Conservation (phyloP, 805 yeast genomes). For the Grigorovia humatica region DNA sequence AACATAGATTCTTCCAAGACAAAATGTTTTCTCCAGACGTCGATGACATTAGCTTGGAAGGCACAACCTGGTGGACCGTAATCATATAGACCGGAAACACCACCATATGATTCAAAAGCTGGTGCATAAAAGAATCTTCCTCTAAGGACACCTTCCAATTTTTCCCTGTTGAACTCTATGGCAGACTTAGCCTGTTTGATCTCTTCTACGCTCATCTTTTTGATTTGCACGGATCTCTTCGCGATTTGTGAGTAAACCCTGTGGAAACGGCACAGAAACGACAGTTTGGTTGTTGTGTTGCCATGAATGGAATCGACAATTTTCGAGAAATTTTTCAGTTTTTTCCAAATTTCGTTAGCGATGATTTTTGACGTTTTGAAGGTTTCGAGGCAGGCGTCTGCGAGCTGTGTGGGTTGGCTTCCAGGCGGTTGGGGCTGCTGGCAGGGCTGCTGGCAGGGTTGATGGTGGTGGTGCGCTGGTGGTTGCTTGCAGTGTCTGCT, state of each 20-base stretch:
- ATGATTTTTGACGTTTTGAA: background rate
- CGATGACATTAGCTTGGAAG: slow-evolving; percentile 89
- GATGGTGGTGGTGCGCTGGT: too few species aligned
- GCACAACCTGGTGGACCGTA: slow-evolving; percentile 99
- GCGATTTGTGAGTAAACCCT: slow-evolving; percentile 1
- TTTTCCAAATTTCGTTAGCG: background rate
- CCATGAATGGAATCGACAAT: background rate
- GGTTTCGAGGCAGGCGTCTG: background rate
- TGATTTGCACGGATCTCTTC: slow-evolving; percentile 21
- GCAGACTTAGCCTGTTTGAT: slow-evolving; percentile 23
- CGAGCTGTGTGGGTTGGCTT: background rate
- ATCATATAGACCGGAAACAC: slow-evolving; percentile 95
- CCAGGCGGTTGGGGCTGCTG: background rate
- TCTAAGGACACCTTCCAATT: slow-evolving; percentile 80
- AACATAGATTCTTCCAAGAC: slow-evolving; percentile 96
- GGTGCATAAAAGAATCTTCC: slow-evolving; percentile 97
- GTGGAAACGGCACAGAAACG: background rate
- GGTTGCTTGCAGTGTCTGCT: background rate
- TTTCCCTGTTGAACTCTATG: slow-evolving; percentile 64
- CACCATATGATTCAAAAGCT: slow-evolving; percentile 94
- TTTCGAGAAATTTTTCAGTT: background rate
- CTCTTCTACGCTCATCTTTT: slow-evolving; percentile 27
- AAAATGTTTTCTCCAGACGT: slow-evolving; percentile 96
- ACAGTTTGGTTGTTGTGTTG: slow-evolving; percentile 5
- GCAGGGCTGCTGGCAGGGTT: too few species aligned